phyloP scores from a whole-genome alignment of 192 early-diverging fungal genomes.

The Lobosporangium transversale region DNA sequence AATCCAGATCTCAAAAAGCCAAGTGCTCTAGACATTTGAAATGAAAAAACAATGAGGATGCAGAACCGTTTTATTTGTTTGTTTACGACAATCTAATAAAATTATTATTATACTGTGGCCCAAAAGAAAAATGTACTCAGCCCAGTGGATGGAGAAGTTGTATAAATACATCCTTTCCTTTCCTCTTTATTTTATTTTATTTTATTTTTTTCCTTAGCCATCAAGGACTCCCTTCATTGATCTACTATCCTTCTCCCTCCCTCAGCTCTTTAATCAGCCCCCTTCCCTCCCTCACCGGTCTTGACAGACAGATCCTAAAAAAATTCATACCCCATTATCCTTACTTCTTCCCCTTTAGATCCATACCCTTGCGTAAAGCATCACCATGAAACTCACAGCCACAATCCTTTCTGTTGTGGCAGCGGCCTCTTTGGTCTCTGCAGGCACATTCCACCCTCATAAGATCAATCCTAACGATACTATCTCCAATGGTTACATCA shows the following conservation, averaged over 20 bases:
- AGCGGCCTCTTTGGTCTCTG: slow-evolving; percentile 47
- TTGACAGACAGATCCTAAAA: slow-evolving; percentile 6
- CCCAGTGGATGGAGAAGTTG: too few relatives aligned
- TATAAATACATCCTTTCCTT: too few relatives aligned
- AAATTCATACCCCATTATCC: too few relatives aligned
- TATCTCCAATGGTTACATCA: slow-evolving; percentile 27
- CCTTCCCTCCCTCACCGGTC: background rate
- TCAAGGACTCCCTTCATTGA: background rate
- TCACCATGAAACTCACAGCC: slow-evolving; percentile 30
- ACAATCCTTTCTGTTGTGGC: slow-evolving; percentile 42
- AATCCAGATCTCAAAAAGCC: too few relatives aligned
- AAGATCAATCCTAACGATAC: slow-evolving; percentile 4
- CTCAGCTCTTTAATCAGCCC: background rate
- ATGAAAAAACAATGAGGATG: too few relatives aligned
- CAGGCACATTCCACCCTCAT: slow-evolving; percentile 46
- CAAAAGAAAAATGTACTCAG: too few relatives aligned
- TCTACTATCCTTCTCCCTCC: background rate
- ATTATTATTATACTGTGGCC: too few relatives aligned
- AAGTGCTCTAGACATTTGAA: too few relatives aligned
- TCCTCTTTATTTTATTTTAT: too few relatives aligned
- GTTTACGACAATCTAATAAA: too few relatives aligned
- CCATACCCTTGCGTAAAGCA: background rate
- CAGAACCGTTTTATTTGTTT: too few relatives aligned
- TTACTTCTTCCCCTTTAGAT: too few relatives aligned
- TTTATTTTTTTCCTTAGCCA: slow-evolving; percentile 2